Conservation (phyloP, 2,329 filamentous ascomycete genomes). For the Ophiostoma novo-ulmi region DNA sequence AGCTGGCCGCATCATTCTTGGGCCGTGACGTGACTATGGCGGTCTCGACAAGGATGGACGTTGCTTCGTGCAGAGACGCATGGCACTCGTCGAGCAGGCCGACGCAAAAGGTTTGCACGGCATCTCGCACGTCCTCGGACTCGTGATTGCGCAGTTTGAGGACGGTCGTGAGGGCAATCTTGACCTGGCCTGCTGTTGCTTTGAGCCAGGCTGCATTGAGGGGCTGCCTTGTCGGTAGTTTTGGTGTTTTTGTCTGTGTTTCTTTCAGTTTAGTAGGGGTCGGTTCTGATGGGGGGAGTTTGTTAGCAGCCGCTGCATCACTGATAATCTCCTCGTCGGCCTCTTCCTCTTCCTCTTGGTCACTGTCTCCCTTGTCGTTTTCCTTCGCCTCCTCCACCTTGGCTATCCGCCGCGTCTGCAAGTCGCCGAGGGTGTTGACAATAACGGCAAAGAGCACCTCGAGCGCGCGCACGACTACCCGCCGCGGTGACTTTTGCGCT, state of each 20-base stretch:
- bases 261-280: neutral
- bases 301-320: neutral
- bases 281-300: neutral
- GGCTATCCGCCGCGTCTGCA: conserved; percentile 46
- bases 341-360: conserved; percentile 26
- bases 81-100: conserved; percentile 74
- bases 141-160: conserved; percentile 69
- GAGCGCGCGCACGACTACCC: conserved; percentile 60
- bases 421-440: conserved; percentile 52
- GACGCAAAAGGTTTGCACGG: conserved; percentile 67
- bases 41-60: conserved; percentile 72
- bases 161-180: conserved; percentile 72
- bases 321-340: conserved; percentile 28
- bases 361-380: conserved; percentile 24
- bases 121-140: conserved; percentile 60
- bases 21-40: conserved; percentile 55
- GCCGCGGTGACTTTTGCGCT: conserved; percentile 49
- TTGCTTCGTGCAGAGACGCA: conserved; percentile 62
- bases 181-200: conserved; percentile 74
- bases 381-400: conserved; percentile 28
- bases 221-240: neutral
- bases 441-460: conserved; percentile 53
- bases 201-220: conserved; percentile 61
- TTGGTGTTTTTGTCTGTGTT: neutral
- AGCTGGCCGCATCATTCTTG: neutral